Percentiles rank a stretch among this genome's conserved stretches.
phyloP scores from a whole-genome alignment of 2,329 filamentous ascomycete species.

The Epichloe amarillans region DNA sequence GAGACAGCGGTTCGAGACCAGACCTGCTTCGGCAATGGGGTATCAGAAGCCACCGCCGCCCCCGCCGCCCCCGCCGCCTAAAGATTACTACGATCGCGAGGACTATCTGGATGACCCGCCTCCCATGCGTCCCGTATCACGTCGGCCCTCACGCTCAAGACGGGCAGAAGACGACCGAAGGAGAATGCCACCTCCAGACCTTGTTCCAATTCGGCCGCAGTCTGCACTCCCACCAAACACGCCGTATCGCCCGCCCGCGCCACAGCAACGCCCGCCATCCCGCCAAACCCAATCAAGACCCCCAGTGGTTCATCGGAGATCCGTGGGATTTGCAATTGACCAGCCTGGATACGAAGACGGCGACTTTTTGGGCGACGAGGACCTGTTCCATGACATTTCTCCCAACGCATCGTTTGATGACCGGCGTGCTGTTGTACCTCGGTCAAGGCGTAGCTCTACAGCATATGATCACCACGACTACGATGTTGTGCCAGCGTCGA shows the following conservation, averaged over 20 bases:
- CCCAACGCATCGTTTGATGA: slow-evolving; percentile 21
- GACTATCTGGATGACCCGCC: slow-evolving; percentile 29
- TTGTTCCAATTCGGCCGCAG: slow-evolving; percentile 21
- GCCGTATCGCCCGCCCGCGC: slow-evolving; percentile 18
- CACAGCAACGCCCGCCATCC: slow-evolving; percentile 10
- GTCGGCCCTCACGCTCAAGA: slow-evolving; percentile 30
- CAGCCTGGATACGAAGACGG: slow-evolving; percentile 24
- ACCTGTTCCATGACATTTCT: slow-evolving; percentile 26
- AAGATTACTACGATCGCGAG: slow-evolving; percentile 21
- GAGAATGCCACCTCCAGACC: slow-evolving; percentile 35
- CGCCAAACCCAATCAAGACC: slow-evolving; percentile 19
- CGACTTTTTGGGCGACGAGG: slow-evolving; percentile 20
- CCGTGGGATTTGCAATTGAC: slow-evolving; percentile 19
- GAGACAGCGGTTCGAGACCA: slow-evolving; percentile 20
- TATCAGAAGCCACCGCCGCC: slow-evolving; percentile 13
- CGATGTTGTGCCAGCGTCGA: slow-evolving; percentile 26
- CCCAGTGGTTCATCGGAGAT: slow-evolving; percentile 15
- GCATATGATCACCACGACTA: slow-evolving; percentile 26
- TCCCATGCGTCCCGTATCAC: slow-evolving; percentile 17
- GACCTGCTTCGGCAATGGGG: slow-evolving; percentile 28
- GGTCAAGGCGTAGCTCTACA: slow-evolving; percentile 22
- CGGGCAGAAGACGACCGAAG: slow-evolving; percentile 31
- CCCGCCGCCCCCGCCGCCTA: neutral
- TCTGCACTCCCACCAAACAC: slow-evolving; percentile 17
- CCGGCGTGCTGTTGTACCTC: slow-evolving; percentile 17